These are phyloP conservation scores for Inga leiocalycina DNA, from an alignment of 306 rosid species.

Conservation along the genomic window DNA sequence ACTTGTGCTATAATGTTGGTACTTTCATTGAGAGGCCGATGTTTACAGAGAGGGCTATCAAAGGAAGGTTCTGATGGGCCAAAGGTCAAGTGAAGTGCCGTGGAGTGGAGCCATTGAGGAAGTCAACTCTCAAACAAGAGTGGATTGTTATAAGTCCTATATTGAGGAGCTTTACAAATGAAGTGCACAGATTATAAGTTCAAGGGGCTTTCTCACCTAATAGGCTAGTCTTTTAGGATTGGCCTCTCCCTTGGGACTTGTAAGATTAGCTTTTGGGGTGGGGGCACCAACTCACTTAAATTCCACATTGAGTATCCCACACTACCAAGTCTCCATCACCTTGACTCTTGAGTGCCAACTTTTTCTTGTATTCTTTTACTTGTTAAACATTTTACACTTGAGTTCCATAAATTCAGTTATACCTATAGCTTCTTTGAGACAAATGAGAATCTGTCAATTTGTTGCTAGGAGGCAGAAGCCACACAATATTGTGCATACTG, in stretches of 20 bases:
- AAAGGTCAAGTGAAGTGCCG: too few relatives aligned
- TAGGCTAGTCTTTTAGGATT: neutral
- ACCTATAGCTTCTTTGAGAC: neutral
- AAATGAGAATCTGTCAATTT: neutral
- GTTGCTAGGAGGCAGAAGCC: constrained; percentile 21
- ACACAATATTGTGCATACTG: neutral
- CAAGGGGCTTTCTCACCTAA: neutral
- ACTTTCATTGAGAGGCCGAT: too few relatives aligned
- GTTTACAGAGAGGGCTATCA: too few relatives aligned
- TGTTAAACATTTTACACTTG: constrained; percentile 1
- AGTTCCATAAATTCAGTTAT: neutral
- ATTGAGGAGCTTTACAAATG: neutral
- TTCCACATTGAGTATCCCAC: neutral
- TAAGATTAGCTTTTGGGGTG: neutral
- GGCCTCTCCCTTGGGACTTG: neutral
- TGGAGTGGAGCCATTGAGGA: too few relatives aligned
- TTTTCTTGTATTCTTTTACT: neutral
- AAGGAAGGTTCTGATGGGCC: too few relatives aligned
- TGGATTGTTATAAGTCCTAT: too few relatives aligned
- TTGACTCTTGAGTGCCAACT: neutral
- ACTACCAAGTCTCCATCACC: neutral
- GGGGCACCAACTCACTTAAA: neutral
- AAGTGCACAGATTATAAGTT: neutral
- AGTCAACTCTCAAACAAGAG: too few relatives aligned
- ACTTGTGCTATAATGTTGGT: too few relatives aligned